Evolutionary conservation across 139 green algal genomes (phyloP).

Genomic region (Chlamydomonas incerta): DNA sequence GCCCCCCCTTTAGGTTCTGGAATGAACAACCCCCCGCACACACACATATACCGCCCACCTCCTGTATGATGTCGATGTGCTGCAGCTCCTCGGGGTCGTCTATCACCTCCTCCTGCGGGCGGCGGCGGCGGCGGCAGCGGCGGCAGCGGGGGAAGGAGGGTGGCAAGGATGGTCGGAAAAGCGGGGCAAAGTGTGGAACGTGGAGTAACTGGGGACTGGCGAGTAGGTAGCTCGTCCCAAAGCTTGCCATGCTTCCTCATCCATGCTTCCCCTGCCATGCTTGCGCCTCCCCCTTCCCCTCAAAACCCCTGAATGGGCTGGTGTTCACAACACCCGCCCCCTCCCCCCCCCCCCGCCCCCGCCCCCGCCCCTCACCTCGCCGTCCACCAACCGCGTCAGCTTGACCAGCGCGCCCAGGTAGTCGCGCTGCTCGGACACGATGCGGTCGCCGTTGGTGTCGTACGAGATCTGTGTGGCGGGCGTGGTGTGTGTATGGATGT

Average conservation of each 20-base stretch:
- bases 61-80: conserved; percentile 60
- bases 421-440: conserved; percentile 51
- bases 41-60: conserved; percentile 55
- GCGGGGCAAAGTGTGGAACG: too few relatives aligned
- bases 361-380: neutral
- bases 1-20: too few relatives aligned
- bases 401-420: conserved; percentile 53
- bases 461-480: conserved; percentile 46
- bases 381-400: conserved; percentile 28
- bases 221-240: too few relatives aligned
- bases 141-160: too few relatives aligned
- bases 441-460: conserved; percentile 47
- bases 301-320: too few relatives aligned
- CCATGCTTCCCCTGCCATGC: too few relatives aligned
- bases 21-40: conserved; percentile 42
- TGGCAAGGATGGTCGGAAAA: too few relatives aligned
- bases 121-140: too few relatives aligned
- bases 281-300: too few relatives aligned
- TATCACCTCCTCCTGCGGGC: neutral
- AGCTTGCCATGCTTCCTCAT: too few relatives aligned
- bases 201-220: too few relatives aligned
- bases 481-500: neutral
- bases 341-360: neutral
- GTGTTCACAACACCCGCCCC: too few relatives aligned
- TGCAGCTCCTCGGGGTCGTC: conserved; percentile 29